A percentile compares a stretch with the other conserved stretches of the same genome.
These are phyloP conservation scores for Colletotrichum lentis DNA, from an alignment of 2,329 filamentous ascomycete species.

Conservation along the genomic window DNA sequence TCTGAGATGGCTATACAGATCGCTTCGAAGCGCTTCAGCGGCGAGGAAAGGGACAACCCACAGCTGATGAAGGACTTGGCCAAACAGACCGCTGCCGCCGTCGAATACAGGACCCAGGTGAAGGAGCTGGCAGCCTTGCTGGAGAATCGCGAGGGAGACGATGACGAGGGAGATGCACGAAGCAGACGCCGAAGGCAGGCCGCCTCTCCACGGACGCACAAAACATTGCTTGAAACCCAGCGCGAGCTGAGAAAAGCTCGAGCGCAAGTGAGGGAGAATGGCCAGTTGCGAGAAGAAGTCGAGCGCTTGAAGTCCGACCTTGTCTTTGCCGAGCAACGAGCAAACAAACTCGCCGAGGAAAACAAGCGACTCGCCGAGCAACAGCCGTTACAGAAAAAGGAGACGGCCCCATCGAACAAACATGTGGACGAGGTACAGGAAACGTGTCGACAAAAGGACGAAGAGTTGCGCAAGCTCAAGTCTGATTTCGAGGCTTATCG, in stretches of 20 bases:
- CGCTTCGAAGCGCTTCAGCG: constrained; percentile 48
- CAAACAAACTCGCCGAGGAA: constrained; percentile 49
- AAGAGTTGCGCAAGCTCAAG: constrained; percentile 58
- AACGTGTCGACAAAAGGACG: constrained; percentile 56
- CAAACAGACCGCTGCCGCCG: constrained; percentile 64
- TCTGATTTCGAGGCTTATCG: constrained; percentile 64
- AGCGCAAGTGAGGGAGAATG: constrained; percentile 62
- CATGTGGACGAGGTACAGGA: constrained; percentile 47
- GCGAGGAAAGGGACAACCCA: constrained; percentile 54
- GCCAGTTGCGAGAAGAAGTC: constrained; percentile 62
- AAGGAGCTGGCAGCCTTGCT: constrained; percentile 64
- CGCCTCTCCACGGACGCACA: constrained; percentile 60
- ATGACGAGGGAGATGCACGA: constrained; percentile 46
- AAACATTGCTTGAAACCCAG: constrained; percentile 61
- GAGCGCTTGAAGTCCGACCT: constrained; percentile 61
- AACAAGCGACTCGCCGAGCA: constrained; percentile 44
- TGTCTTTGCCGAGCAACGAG: constrained; percentile 56
- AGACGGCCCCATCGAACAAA: background rate
- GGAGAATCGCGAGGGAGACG: constrained; percentile 52
- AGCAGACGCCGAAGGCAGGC: constrained; percentile 49
- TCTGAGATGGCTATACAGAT: constrained; percentile 68
- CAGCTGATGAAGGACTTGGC: constrained; percentile 62
- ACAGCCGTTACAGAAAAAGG: constrained; percentile 23
- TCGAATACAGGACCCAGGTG: constrained; percentile 67
- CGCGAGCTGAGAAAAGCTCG: constrained; percentile 64